A percentile compares a stretch with the other conserved stretches of the same genome.
These are phyloP conservation scores for Floccularia luteovirens DNA, from an alignment of 768 basidiomycete species.

Conservation along the genomic window DNA sequence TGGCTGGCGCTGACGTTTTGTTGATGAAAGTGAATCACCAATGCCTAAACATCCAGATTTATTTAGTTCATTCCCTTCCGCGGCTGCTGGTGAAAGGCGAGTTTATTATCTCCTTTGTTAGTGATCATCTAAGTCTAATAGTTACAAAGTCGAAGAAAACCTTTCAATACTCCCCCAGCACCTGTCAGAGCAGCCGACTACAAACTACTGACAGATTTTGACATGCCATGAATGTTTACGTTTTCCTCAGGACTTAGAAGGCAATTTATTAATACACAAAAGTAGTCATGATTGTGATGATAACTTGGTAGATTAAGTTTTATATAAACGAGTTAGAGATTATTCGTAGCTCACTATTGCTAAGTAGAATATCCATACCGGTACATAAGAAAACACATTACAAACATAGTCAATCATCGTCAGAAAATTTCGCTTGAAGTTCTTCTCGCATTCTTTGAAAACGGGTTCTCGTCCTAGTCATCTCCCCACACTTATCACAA, in stretches of 20 bases:
- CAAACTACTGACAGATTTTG: slow-evolving; percentile 59
- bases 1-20: not conserved
- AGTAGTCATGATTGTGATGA: too few relatives aligned
- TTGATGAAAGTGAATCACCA: slow-evolving; percentile 70
- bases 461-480: slow-evolving; percentile 53
- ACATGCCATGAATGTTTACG: slow-evolving; percentile 25
- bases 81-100: slow-evolving; percentile 93
- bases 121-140: slow-evolving; percentile 6
- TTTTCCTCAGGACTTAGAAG: too few relatives aligned
- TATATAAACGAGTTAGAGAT: too few relatives aligned
- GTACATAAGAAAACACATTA: slow-evolving; percentile 2
- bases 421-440: slow-evolving; percentile 28
- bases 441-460: slow-evolving; percentile 63
- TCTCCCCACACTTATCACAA: slow-evolving; percentile 68
- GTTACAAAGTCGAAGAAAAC: slow-evolving; percentile 57
- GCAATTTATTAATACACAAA: too few relatives aligned
- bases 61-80: slow-evolving; percentile 92
- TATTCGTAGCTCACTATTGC: too few relatives aligned
- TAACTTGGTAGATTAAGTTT: too few relatives aligned
- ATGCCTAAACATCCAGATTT: slow-evolving; percentile 94
- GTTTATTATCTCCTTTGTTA: slow-evolving; percentile 14
- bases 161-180: slow-evolving; percentile 74
- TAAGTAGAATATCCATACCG: not conserved
- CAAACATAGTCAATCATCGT: slow-evolving; percentile 14
- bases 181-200: slow-evolving; percentile 67